Percentiles rank a stretch among this genome's conserved stretches.
phyloP scores from a whole-genome alignment of 345 rosid genomes.

The Heritiera fomes region DNA sequence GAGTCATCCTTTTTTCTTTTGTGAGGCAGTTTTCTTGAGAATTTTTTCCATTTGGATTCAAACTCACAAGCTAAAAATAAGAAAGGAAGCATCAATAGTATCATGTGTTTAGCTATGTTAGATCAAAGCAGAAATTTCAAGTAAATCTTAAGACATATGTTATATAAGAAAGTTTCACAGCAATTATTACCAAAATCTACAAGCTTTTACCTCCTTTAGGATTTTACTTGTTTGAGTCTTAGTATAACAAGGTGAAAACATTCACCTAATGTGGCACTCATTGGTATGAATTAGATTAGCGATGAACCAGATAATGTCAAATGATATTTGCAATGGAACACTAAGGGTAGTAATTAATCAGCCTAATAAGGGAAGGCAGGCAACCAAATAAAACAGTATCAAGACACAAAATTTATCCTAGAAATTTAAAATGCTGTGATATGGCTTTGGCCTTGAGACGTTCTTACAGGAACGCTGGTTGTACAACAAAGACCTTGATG shows the following conservation, averaged over 20 bases:
- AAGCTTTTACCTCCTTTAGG: background rate
- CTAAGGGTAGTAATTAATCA: background rate
- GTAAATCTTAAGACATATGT: background rate
- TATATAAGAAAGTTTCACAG: background rate
- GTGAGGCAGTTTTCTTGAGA: slow-evolving; percentile 49
- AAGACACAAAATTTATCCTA: background rate
- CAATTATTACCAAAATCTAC: background rate
- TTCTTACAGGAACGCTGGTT: background rate
- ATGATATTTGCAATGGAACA: background rate
- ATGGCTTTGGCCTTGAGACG: background rate
- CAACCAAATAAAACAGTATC: background rate
- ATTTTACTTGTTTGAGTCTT: background rate
- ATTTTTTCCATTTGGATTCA: slow-evolving; percentile 33
- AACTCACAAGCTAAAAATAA: slow-evolving; percentile 17
- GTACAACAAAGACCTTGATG: background rate
- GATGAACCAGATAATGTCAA: background rate
- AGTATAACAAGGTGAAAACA: background rate
- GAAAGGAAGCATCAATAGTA: background rate
- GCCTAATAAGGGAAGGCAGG: background rate
- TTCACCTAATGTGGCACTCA: background rate
- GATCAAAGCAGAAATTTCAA: slow-evolving; percentile 6
- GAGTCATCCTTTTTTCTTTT: slow-evolving; percentile 26
- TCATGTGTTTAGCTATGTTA: background rate
- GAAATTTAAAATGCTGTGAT: background rate
- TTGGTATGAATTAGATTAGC: background rate